Conservation (phyloP, 345 rosid genomes). For the Populus alba region DNA sequence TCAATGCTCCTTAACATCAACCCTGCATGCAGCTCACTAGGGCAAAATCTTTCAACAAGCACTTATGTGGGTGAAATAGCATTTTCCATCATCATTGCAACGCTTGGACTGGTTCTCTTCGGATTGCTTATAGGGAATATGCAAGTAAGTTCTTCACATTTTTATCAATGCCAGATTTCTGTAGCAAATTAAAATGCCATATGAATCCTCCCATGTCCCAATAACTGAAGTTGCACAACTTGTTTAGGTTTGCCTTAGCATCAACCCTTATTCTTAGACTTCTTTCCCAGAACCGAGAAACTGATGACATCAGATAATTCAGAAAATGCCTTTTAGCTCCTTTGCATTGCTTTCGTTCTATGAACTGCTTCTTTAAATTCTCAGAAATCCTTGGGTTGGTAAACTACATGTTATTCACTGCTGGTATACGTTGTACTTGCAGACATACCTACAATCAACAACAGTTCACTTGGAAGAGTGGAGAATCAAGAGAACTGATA, state of each 20-base stretch:
- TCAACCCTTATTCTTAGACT: not conserved
- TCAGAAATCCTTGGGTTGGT: not conserved
- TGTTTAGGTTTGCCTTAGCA: not conserved
- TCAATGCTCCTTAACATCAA: not conserved
- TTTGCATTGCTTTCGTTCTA: not conserved
- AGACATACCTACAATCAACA: slow-evolving; percentile 81
- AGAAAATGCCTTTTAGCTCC: not conserved
- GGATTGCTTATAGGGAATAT: slow-evolving; percentile 92
- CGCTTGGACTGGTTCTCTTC: slow-evolving; percentile 82
- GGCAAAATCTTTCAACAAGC: slow-evolving; percentile 77
- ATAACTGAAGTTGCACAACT: too few relatives aligned
- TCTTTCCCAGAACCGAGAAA: not conserved
- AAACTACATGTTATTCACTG: not conserved
- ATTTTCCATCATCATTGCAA: slow-evolving; percentile 71
- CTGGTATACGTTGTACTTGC: slow-evolving; percentile 19
- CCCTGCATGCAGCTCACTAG: slow-evolving; percentile 58
- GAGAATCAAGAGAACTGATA: slow-evolving; percentile 87
- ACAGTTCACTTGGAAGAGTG: slow-evolving; percentile 82
- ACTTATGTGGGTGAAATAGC: slow-evolving; percentile 75
- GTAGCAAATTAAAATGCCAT: too few relatives aligned
- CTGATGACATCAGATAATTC: not conserved
- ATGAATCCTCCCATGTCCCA: too few relatives aligned
- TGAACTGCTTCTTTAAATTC: not conserved
- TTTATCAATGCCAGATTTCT: too few relatives aligned
- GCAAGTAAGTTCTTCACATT: slow-evolving; percentile 54